Evolutionary conservation across 352 stramenopile genomes (phyloP), one percentile per base, ranked within the genome.

Genomic region (Salisapilia sapeloensis): DNA sequence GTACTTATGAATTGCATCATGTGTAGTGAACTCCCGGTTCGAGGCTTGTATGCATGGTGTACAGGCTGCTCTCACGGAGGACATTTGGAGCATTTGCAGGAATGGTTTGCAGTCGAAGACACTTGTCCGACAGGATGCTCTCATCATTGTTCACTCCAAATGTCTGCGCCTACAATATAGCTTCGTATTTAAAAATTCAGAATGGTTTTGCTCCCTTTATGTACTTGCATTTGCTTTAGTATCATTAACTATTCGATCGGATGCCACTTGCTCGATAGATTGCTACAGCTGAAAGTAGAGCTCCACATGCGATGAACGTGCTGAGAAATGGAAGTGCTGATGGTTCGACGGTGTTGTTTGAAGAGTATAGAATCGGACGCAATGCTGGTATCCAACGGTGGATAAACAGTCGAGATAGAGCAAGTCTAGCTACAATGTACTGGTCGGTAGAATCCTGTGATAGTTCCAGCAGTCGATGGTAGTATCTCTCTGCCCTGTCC

Each of bases 11-110:
- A 28, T 13, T 25, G 17, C 8, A 24, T 24, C 2, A n/a, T 30
- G 29, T 11, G 1, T 32, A 92, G 76, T 34, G 65, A 92, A 66
- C 36, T 86, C 4, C 72, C 77, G 24, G 81, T 92, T 16, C 71
- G 75, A 18, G 79, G 81, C 29, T 39, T 94, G 4, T 94, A 89
- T 35, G 79, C 92, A 4, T 94, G 81, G 81, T 94, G 81, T 34
- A 77, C 81, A 9, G 79, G 87, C n/a, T 94, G 81, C 40, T 81
- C 77, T 2, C 81, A 94, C 38, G 79, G 77, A 12, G 81, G 81
- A 10, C 81, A 94, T 35, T 38, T 94, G 13, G 55, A 90, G 17
- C 60, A 77, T 35, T 48, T 79, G 28, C 37, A 51, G 10, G 58
- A 77, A 16, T 79, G 63, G 63, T 79, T 77, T 44, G 30, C 45